Conservation (phyloP, 257 asterid genomes). For the Sherardia arvensis region DNA sequence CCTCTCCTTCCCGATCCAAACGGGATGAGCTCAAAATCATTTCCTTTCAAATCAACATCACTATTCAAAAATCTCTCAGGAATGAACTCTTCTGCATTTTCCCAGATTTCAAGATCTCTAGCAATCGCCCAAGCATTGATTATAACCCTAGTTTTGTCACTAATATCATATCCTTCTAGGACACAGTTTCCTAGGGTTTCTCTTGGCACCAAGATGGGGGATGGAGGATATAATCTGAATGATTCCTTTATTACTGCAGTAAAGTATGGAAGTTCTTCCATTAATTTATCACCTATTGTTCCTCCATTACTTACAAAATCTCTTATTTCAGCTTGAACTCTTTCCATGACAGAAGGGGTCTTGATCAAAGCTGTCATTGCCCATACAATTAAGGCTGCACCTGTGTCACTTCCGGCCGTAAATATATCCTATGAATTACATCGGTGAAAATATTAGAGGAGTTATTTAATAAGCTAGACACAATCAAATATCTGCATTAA, state of each 20-base stretch:
- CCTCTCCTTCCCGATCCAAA: background rate
- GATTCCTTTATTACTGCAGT: background rate
- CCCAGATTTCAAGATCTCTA: background rate
- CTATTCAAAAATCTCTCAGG: background rate
- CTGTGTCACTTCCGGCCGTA: background rate
- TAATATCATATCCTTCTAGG: background rate
- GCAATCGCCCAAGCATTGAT: background rate
- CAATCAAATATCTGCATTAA: no score
- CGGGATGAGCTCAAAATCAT: background rate
- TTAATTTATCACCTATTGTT: background rate
- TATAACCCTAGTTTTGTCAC: background rate
- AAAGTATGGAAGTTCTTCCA: background rate
- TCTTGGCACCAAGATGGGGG: background rate
- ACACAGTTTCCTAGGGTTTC: background rate
- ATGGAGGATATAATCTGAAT: background rate
- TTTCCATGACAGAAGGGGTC: background rate
- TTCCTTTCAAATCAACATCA: background rate
- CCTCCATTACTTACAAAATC: background rate
- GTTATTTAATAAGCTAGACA: no score
- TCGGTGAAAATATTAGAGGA: no score
- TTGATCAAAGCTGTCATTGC: background rate
- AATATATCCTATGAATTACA: background rate
- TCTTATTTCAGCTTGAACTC: background rate
- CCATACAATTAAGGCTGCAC: background rate
- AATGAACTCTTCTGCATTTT: background rate